Evolutionary conservation across 192 early-diverging fungal genomes (phyloP), one percentile per base, ranked within the genome.

Genomic region (Spizellomyces punctatus): DNA sequence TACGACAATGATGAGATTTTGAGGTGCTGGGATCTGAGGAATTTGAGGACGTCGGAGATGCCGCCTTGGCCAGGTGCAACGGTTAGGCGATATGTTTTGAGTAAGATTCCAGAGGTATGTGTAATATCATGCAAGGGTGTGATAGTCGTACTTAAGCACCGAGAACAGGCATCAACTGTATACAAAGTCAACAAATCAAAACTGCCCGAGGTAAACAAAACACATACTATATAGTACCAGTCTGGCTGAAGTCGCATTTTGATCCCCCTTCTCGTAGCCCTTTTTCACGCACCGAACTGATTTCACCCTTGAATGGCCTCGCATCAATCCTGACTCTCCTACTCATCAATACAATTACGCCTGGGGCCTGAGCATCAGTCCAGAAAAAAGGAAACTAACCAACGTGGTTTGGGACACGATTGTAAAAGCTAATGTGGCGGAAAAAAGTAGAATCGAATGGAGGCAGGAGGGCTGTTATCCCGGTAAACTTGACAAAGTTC

Each of bases 251-350:
- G 17, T 17, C 17, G 59, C 50, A 65, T 46, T 10, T 3, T 27
- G 54, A 56, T 8, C 12, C 16, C 49, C 64, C 6, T 12, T 69
- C 21, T 52, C 21, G n/a, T 36, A 66, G 68, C 49, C 69, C 9
- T 21, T 10, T 17, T 76, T 69, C 64, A 70, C 67, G 6, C 75
- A 76, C 46, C 75, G 67, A 46, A 71, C 75, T 52, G 75, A 76
- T 64, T 76, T 60, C 57, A 60, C 68, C 3, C 58, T 76, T 41
- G 75, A 76, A 52, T 66, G 58, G 7, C 49, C 68, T 9, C 27
- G 46, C n/a, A 71, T 76, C 52, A 76, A 76, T 54, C 66, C 66
- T 7, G 5, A 17, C 8, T 63, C 8, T 55, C 44, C 8, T 8
- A 61, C 44, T 17, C 17, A 36, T 10, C 68, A 12, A 9, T 60